phyloP scores from a whole-genome alignment of 2,329 filamentous ascomycete genomes.

The Cladophialophora chaetospira region DNA sequence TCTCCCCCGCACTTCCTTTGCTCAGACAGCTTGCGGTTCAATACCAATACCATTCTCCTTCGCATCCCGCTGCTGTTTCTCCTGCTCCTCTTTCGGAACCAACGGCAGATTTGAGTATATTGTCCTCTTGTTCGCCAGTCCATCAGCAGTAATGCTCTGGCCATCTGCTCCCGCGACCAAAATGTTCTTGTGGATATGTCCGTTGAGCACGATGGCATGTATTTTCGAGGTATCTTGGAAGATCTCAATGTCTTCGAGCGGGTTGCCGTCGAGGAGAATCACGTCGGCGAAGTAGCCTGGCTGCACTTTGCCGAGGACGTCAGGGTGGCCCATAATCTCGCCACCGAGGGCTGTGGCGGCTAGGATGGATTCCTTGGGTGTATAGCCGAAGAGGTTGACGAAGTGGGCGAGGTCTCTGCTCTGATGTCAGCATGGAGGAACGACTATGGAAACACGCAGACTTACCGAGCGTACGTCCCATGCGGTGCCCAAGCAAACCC shows the following conservation, averaged over 20 bases:
- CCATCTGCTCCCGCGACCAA: constrained; percentile 1
- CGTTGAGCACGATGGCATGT: constrained; percentile 13
- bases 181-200: constrained; percentile 12
- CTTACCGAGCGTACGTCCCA: constrained; percentile 10
- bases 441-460: no score
- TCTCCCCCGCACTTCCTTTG: neutral
- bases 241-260: constrained; percentile 8
- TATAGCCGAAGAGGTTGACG: constrained; percentile 15
- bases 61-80: constrained; percentile 1
- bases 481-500: constrained; percentile 14
- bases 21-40: constrained; percentile 6
- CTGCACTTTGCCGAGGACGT: constrained; percentile 12
- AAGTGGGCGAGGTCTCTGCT: constrained; percentile 8
- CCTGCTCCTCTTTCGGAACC: constrained; percentile 5
- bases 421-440: neutral
- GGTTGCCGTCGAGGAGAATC: constrained; percentile 12
- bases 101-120: constrained; percentile 5
- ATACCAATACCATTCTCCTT: constrained; percentile 4
- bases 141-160: constrained; percentile 7
- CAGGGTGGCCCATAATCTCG: constrained; percentile 16
- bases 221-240: constrained; percentile 7
- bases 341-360: constrained; percentile 9
- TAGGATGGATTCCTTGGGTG: constrained; percentile 7
- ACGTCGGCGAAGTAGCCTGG: constrained; percentile 18
- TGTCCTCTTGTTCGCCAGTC: constrained; percentile 2